Conservation (phyloP, 2,329 filamentous ascomycete genomes). For the Fusarium sp. region DNA sequence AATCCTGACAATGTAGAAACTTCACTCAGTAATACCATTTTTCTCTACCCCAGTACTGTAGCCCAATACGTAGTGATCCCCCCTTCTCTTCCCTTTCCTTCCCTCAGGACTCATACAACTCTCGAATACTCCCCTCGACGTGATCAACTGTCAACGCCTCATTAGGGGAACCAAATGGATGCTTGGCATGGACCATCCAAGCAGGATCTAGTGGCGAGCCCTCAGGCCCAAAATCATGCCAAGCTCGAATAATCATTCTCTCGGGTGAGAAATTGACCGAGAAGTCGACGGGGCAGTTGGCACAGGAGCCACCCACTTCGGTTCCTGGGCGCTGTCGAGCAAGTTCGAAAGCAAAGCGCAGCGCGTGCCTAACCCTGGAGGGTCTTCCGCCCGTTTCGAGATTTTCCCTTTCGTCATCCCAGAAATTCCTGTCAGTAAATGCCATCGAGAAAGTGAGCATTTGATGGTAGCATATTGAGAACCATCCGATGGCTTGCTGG, state of each 20-base stretch:
- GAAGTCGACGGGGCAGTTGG: neutral
- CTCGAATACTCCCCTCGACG: neutral
- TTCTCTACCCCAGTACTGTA: too few relatives aligned
- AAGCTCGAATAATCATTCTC: neutral
- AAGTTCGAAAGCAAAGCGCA: neutral
- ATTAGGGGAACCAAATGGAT: too few relatives aligned
- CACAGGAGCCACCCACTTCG: neutral
- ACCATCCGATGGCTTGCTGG: neutral
- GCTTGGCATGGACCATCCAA: neutral
- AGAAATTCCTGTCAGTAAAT: neutral
- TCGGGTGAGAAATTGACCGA: neutral
- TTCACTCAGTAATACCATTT: neutral
- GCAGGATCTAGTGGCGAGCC: neutral
- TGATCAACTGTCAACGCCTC: neutral
- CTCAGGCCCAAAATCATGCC: constrained; percentile 2
- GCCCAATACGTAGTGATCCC: too few relatives aligned
- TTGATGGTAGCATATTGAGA: neutral
- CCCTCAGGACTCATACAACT: neutral
- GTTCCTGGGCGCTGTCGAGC: neutral
- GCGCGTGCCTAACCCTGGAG: too few relatives aligned
- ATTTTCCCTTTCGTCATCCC: neutral
- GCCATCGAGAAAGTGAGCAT: neutral
- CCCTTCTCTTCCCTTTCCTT: too few relatives aligned
- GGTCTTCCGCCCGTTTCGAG: neutral
- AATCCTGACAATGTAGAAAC: too few relatives aligned